phyloP scores from a whole-genome alignment of 1,139 yeast genomes.

The Kodamaea sp. region DNA sequence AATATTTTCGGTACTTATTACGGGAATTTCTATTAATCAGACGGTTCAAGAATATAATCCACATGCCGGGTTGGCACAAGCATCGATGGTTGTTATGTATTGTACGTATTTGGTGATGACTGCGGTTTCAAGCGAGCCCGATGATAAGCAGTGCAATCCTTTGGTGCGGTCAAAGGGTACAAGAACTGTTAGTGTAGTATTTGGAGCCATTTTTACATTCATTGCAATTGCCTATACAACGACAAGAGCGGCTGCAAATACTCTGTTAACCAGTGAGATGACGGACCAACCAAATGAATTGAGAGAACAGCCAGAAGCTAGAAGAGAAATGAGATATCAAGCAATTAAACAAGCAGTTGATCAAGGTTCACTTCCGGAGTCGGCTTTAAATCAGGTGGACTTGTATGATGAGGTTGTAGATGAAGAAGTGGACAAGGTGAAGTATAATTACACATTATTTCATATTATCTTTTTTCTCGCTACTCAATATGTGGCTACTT shows the following conservation, averaged over 20 bases:
- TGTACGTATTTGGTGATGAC: constrained; percentile 90
- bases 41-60: constrained; percentile 89
- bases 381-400: constrained; percentile 76
- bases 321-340: constrained; percentile 78
- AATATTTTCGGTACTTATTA: constrained; percentile 57
- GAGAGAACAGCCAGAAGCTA: constrained; percentile 52
- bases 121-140: constrained; percentile 96
- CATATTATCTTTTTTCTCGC: constrained; percentile 92
- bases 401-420: constrained; percentile 50
- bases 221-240: constrained; percentile 96
- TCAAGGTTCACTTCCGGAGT: constrained; percentile 90
- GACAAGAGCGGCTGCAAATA: constrained; percentile 85
- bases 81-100: constrained; percentile 92
- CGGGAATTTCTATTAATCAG: constrained; percentile 74
- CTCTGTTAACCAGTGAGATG: constrained; percentile 46
- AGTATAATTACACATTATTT: constrained; percentile 84
- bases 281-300: constrained; percentile 19
- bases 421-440: constrained; percentile 66
- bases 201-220: constrained; percentile 93
- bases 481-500: constrained; percentile 94
- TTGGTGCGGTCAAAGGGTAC: constrained; percentile 85
- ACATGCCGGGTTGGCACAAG: constrained; percentile 93
- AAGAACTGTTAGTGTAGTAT: constrained; percentile 78
- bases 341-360: constrained; percentile 93
- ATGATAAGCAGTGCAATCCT: constrained; percentile 88